These are phyloP conservation scores for Fusarium virguliforme DNA, from an alignment of 2,329 filamentous ascomycete species.

Conservation along the genomic window DNA sequence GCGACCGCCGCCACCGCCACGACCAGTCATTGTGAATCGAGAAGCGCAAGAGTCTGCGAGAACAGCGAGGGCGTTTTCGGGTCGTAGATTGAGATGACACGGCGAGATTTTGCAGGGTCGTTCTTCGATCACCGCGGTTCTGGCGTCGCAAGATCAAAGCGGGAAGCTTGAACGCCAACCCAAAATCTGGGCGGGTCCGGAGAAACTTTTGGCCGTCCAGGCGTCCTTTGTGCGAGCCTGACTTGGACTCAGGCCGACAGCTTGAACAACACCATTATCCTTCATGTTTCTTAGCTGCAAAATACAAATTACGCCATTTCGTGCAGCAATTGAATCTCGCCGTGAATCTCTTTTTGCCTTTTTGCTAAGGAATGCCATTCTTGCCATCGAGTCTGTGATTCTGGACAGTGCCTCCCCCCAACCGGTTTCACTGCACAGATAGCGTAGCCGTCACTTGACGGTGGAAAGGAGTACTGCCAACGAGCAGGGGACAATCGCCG, in stretches of 20 bases:
- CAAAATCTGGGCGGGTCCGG: conserved; percentile 47
- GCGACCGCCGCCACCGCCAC: conserved; percentile 72
- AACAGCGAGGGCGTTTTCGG: conserved; percentile 8
- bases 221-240: not conserved
- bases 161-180: conserved; percentile 44
- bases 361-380: not conserved
- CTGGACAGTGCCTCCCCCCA: not conserved
- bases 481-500: no score
- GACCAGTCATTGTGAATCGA: conserved; percentile 67
- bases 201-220: conserved; percentile 38
- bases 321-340: accelerated
- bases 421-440: no score
- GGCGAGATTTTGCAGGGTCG: conserved; percentile 17
- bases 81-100: conserved; percentile 6
- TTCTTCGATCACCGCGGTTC: conserved; percentile 43
- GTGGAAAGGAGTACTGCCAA: no score
- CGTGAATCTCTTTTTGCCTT: accelerated
- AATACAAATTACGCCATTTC: no score
- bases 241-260: not conserved
- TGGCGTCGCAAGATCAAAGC: conserved; percentile 49
- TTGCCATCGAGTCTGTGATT: not conserved
- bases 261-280: not conserved
- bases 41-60: conserved; percentile 21
- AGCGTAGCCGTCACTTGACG: no score
- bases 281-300: not conserved